Evolutionary conservation across 2,329 filamentous ascomycete genomes (phyloP), one percentile per base, ranked within the genome.

Genomic region (Podosphaera fusca): DNA sequence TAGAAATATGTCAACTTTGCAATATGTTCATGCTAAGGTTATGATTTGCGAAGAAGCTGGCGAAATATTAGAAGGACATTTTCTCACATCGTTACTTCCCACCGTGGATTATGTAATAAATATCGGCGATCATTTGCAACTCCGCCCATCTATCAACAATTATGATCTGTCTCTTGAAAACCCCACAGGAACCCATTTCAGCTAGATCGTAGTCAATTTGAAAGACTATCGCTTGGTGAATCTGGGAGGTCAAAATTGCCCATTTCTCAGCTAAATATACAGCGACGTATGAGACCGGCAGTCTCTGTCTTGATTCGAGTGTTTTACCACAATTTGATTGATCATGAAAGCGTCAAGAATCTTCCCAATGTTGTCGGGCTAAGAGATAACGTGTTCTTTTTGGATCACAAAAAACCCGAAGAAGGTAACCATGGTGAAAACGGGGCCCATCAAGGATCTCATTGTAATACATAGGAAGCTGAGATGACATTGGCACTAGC

Each of bases 401-500:
- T 66, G 21, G 60, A 67, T 38, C 64, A 65, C 33, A 29, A 59
- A 5, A 59, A 63, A 14, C 3, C 57, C 1, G 62, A 67, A 42
- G 51, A 54, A 12, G 47, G 35, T 2, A 14, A 21, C n/a, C 4
- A 55, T 38, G 31, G 31, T 36, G n/a, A 21, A 14, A 58, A 63
- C 31, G 14, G 8, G 1, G 38, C n/a, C 10, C 42, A 12, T 10
- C 58, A 33, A 54, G 61, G 38, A 63, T 60, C 45, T 63, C 62
- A 9, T 55, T 58, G 10, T 63, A 84, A 84, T 57, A 55, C 63
- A 0, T 82, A 71, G 64, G 84, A 89, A 63, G 71, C 82, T 0
- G 70, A 78, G 0, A 82, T 89, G 78, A 75, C 76, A 0, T 69
- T 73, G 5, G 74, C 77, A 0, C 67, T 88, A 0, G 78, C 87